Base-by-base conservation (phyloP, 768 basidiomycete genomes). In the Phallus indusiatus region DNA sequence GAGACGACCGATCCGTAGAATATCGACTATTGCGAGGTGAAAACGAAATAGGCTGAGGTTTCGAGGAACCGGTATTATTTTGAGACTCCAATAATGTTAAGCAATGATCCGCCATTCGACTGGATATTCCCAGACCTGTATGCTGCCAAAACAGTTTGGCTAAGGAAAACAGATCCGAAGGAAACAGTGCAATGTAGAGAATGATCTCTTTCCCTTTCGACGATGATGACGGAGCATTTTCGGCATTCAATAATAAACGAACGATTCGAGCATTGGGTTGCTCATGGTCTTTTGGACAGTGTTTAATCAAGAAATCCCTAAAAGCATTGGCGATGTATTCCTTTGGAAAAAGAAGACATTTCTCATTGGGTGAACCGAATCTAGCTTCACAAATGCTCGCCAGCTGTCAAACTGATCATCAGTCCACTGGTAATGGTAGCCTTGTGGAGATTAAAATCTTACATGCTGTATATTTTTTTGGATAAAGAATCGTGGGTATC, bases 91-190 rank as follows among this genome's bases (percentile, higher is more conserved):
- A 61, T 54, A 76, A 67, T 20, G 67, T 67, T 46, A 80, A 61
- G 55, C 76, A 78, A 14, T 72, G 64, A 60, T 79, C 78, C 0
- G 77, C 79, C 47, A 75, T 65, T 10, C 80, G 73, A 35, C 74
- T 75, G 14, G 72, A 75, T 35, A 81, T 74, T 1, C 79, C 79
- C 60, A 73, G 72, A 5, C 80, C 80, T 1, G 76, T 74, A 66
- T 80, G 79, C 63, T 78, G 78, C 78, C 79, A 80, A 66, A 76
- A 81, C 57, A 72, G 66, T 65, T 78, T 79, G 5, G 71, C 77
- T 21, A 71, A 60, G 21, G 68, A 37, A 55, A 68, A 74, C 54
- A 69, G 64, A 10, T 69, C 65, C 5, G 47, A 18, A 53, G 72
- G 68, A 63, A 77, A 75, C 49, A 78, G 68, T 55, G 77, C 69